Conservation (phyloP, 192 early-diverging fungal genomes). For the Coemansia sp. region DNA sequence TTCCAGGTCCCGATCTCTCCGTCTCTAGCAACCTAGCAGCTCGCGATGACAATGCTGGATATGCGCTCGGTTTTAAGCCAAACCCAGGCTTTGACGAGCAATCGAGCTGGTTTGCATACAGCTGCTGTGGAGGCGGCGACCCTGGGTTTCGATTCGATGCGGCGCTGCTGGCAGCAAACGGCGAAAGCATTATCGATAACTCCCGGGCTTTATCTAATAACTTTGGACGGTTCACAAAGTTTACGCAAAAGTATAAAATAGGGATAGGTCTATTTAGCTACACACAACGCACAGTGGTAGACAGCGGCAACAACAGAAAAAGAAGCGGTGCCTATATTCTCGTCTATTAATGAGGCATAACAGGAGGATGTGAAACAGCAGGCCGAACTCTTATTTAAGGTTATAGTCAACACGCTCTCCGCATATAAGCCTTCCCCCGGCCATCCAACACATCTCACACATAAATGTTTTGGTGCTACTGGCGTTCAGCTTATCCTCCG, state of each 20-base stretch:
- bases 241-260: background rate
- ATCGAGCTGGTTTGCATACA: slow-evolving; percentile 9
- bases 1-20: background rate
- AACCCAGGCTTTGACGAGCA: background rate
- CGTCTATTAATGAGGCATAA: background rate
- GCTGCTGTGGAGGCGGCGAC: background rate
- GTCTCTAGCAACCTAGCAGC: slow-evolving; percentile 4
- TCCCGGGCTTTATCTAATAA: background rate
- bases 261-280: background rate
- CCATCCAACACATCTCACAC: slow-evolving; percentile 14
- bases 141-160: background rate
- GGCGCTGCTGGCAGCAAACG: slow-evolving; percentile 11
- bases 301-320: slow-evolving; percentile 7
- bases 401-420: background rate
- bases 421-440: background rate
- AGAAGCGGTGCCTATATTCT: background rate
- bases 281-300: background rate
- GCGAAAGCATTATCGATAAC: slow-evolving; percentile 12
- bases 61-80: background rate
- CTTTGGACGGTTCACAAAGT: background rate
- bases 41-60: slow-evolving; percentile 11
- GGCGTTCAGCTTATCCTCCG: background rate
- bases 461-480: slow-evolving; percentile 21
- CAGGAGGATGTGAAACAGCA: slow-evolving; percentile 8
- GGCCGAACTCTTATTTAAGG: background rate